A percentile compares a stretch with the other conserved stretches of the same genome.
Conservation (phyloP, 2,329 filamentous ascomycete genomes). For the Ascochyta lentis region DNA sequence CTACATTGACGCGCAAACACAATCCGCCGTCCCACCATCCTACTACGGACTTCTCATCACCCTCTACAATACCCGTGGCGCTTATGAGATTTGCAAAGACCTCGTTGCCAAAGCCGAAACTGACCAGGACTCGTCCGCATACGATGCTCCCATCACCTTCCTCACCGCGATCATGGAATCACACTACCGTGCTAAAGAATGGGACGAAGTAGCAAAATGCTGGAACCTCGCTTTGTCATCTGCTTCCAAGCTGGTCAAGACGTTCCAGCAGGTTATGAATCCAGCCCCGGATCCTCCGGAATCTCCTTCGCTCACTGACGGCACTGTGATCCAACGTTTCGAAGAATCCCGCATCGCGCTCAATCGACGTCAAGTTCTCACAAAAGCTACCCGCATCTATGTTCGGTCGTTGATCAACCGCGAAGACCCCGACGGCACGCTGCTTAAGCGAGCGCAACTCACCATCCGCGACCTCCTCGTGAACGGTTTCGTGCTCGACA, state of each 20-base stretch:
- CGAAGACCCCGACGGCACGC: conserved; percentile 51
- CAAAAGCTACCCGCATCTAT: conserved; percentile 58
- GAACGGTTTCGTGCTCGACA: conserved; percentile 76
- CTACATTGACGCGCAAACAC: conserved; percentile 35
- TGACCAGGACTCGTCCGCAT: conserved; percentile 21
- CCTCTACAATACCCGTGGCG: conserved; percentile 58
- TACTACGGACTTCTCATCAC: conserved; percentile 65
- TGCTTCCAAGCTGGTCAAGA: conserved; percentile 53
- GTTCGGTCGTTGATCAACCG: conserved; percentile 60
- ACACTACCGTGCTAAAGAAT: conserved; percentile 64
- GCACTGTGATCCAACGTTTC: conserved; percentile 24
- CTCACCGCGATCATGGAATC: conserved; percentile 69
- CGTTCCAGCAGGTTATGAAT: conserved; percentile 44
- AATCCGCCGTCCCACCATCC: conserved; percentile 55
- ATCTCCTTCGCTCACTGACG: conserved; percentile 32
- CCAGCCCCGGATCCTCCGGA: conserved; percentile 28
- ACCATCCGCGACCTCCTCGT: conserved; percentile 62
- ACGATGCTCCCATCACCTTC: conserved; percentile 48
- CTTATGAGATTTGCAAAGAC: conserved; percentile 50
- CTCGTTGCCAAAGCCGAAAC: conserved; percentile 33
- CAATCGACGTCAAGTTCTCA: conserved; percentile 58
- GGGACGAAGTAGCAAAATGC: conserved; percentile 66
- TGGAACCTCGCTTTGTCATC: conserved; percentile 69
- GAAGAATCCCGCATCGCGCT: conserved; percentile 32
- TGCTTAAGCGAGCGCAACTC: conserved; percentile 37